Evolutionary conservation across 2,329 filamentous ascomycete genomes (phyloP).

Genomic region (Pyrenophora graminea): DNA sequence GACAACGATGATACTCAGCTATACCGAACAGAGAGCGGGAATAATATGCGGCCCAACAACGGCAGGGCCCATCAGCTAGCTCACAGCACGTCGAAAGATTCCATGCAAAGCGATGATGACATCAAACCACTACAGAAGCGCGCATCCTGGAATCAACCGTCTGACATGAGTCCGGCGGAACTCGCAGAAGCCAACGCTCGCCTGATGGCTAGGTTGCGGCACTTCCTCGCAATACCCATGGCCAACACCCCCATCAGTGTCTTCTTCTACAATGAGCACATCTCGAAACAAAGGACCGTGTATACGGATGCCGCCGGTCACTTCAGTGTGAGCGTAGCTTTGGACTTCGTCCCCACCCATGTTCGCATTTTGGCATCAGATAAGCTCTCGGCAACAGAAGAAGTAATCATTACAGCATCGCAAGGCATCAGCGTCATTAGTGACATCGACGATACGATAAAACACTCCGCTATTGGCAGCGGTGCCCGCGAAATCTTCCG

Average conservation of each 20-base stretch:
- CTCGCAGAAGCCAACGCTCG: constrained; percentile 80
- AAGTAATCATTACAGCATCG: constrained; percentile 76
- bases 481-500: constrained; percentile 94
- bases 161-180: constrained; percentile 75
- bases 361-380: constrained; percentile 86
- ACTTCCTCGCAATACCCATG: constrained; percentile 86
- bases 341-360: constrained; percentile 90
- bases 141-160: constrained; percentile 55
- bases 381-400: constrained; percentile 77
- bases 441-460: constrained; percentile 97
- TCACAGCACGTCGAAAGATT: constrained; percentile 32
- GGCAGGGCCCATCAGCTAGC: constrained; percentile 27
- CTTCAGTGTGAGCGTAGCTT: constrained; percentile 76
- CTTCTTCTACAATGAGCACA: constrained; percentile 89
- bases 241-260: constrained; percentile 79
- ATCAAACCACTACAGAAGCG: constrained; percentile 53
- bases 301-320: constrained; percentile 88
- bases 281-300: constrained; percentile 82
- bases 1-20: constrained; percentile 50
- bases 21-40: constrained; percentile 44
- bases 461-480: constrained; percentile 85
- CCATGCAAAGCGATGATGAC: constrained; percentile 31
- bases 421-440: constrained; percentile 89
- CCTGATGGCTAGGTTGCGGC: constrained; percentile 82
- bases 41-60: constrained; percentile 29